Evolutionary conservation across 1,284 basidiomycete genomes (phyloP), one percentile per base, ranked within the genome.

Genomic region (Lignosus rhinocerotis): DNA sequence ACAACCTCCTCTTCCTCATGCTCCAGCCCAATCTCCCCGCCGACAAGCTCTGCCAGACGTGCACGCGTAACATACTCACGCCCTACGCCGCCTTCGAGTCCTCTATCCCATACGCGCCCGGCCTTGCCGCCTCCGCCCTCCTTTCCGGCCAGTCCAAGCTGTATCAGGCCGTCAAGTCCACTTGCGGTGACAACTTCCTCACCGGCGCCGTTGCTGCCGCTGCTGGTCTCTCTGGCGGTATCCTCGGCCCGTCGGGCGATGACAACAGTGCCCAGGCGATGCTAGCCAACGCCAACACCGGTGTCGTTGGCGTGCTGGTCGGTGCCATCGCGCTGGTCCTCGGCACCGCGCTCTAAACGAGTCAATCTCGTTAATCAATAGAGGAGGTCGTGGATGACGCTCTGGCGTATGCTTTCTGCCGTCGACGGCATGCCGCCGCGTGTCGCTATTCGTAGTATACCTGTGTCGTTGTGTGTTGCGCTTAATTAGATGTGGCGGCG

Each of bases 1-100:
- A 80, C 72, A 90, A 90, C 78, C 74, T 96, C 53, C 78, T 85
- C 42, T 96, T 93, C 89, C 77, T 96, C 65, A 87, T 90, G 86
- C 81, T 92, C 68, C 72, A 79, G 55, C 76, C 87, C 45, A 64
- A 69, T 63, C 77, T 84, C 71, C 39, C 79, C 49, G 73, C 78
- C 34, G 68, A 73, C 42, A 57, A 75, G 39, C 86, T 96, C 55
- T 97, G 94, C 85, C 87, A 82, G 2, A 68, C 87, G 5, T 97
- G 94, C 85, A 87, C 92, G 16, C 85, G 88, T 70, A 81, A 81
- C 64, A 76, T 94, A 71, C 70, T 96, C 64, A 82, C 84, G 6
- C 64, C 85, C 8, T 97, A 91, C 80, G 86, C 93, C 73, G 74
- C 76, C 60, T 95, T 84, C 74, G 90, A 94, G 76, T 82, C 84